A percentile compares a stretch with the other conserved stretches of the same genome.
Conservation (phyloP, 495 filamentous ascomycete genomes). For the Hypoxylon rickii region DNA sequence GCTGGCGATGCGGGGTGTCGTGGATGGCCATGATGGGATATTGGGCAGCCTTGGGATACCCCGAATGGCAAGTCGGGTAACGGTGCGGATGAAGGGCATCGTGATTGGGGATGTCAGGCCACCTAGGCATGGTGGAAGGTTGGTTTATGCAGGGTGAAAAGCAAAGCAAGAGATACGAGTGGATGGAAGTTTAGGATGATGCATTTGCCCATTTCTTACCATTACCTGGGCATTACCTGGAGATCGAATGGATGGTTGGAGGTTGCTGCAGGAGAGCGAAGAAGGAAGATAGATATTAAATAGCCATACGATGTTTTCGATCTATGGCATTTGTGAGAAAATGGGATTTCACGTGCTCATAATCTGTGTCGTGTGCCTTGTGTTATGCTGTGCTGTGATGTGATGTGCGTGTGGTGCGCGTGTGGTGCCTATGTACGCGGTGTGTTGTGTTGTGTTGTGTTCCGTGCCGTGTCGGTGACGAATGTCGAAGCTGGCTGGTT, state of each 20-base stretch:
- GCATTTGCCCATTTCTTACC: slow-evolving; percentile 3
- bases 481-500: too few species aligned
- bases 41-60: slow-evolving; percentile 12
- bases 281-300: too few species aligned
- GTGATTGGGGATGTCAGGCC: slow-evolving; percentile 23
- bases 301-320: too few species aligned
- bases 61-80: slow-evolving; percentile 24
- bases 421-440: not conserved
- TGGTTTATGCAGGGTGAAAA: slow-evolving; percentile 24
- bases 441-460: not conserved
- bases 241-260: not conserved
- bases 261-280: not conserved
- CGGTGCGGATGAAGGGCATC: slow-evolving; percentile 21
- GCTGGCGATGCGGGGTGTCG: slow-evolving; percentile 32
- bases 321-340: too few species aligned
- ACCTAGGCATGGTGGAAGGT: slow-evolving; percentile 21
- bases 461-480: too few species aligned
- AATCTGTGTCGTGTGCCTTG: too few species aligned
- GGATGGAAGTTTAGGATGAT: slow-evolving; percentile 26
- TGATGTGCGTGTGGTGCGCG: not conserved
- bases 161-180: slow-evolving; percentile 27
- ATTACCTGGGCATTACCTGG: not conserved
- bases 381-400: too few species aligned
- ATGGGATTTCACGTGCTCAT: too few species aligned
- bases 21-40: slow-evolving; percentile 30